These are phyloP conservation scores for Ophiocordyceps camponoti-floridani DNA, from an alignment of 2,329 filamentous ascomycete genomes.

Conservation along the genomic window DNA sequence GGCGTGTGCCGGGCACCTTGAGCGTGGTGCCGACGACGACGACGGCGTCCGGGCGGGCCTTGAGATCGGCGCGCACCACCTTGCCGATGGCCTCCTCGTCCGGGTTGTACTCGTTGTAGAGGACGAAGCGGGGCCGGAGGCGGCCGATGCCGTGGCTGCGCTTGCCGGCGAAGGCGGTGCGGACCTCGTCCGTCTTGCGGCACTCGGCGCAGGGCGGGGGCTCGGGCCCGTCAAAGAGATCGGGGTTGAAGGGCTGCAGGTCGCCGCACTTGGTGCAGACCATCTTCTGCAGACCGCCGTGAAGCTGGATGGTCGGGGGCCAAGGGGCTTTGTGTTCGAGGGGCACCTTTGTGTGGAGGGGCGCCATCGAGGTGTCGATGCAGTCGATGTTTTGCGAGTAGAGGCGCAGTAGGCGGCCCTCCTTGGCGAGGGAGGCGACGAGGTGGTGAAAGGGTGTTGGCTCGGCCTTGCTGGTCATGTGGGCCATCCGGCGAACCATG, in stretches of 20 bases:
- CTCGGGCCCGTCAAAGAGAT: constrained; percentile 68
- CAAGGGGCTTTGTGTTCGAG: constrained; percentile 72
- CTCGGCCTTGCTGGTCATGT: constrained; percentile 56
- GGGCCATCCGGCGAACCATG: constrained; percentile 82
- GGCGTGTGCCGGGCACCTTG: constrained; percentile 82
- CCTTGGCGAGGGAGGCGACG: constrained; percentile 72
- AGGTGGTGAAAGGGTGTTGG: constrained; percentile 89
- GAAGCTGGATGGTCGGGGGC: constrained; percentile 84
- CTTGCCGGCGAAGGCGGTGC: constrained; percentile 61
- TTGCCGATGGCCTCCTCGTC: constrained; percentile 92
- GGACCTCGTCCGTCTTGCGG: constrained; percentile 54
- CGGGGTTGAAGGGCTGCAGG: constrained; percentile 56
- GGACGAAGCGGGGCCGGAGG: constrained; percentile 77
- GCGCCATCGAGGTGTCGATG: constrained; percentile 69
- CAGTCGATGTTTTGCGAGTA: constrained; percentile 97
- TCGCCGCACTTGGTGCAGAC: constrained; percentile 84
- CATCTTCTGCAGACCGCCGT: constrained; percentile 90
- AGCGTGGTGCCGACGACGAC: constrained; percentile 91
- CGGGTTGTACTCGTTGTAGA: constrained; percentile 95
- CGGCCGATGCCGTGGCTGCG: constrained; percentile 86
- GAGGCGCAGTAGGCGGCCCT: constrained; percentile 72
- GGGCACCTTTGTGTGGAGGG: constrained; percentile 65
- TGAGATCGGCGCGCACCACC: constrained; percentile 72
- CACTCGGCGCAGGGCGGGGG: constrained; percentile 68
- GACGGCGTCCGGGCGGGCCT: constrained; percentile 72